Evolutionary conservation across 2,329 filamentous ascomycete genomes (phyloP), one percentile per base, ranked within the genome.

Genomic region (Ceratocystis colombiana): DNA sequence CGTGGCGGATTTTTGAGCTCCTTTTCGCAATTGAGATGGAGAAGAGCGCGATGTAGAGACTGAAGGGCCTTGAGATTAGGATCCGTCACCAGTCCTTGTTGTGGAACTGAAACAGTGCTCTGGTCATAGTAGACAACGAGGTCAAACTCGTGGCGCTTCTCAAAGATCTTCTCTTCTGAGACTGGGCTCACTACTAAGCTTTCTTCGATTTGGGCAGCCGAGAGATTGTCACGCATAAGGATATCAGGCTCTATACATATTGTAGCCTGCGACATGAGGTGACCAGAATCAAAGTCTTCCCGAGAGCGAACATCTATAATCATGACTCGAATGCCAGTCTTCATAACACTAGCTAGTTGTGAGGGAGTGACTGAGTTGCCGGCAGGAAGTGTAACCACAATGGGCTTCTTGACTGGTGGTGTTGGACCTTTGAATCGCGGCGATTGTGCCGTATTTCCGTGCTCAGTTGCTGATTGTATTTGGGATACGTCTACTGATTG

Each of bases 41-140:
- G 85, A 3, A 99, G 78, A 0, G 93, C 91, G 69, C 90, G 86
- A 72, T 88, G 85, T 12, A 99, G 78, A 17, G 86, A 86, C 69
- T 67, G 64, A 15, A 70, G 65, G 20, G 66, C 69, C n/a, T 61
- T 64, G 37, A 45, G 50, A 20, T 46, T 45, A 10, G 63, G 55
- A 61, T 66, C 65, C 17, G 10, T 5, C 22, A 70, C 64, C 17
- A 20, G 30, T 2, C 53, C 46, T n/a, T 57, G 25, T 6, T 72
- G 75, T n/a, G 55, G 55, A 22, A 95, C 71, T 69, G 78, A 70
- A 75, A 82, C 67, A 72, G 89, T 79, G 73, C 81, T 69, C 70
- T 93, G 83, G 74, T 99, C 91, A 73, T 97, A 96, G 71, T 95
- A 94, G 0, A 99, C 89, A 10, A 99, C 83, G 53, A 96, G 76